Percentiles rank a stretch among this genome's conserved stretches.
Evolutionary conservation across 2,329 filamentous ascomycete genomes (phyloP).

Genomic region (Fusarium sambucinum): DNA sequence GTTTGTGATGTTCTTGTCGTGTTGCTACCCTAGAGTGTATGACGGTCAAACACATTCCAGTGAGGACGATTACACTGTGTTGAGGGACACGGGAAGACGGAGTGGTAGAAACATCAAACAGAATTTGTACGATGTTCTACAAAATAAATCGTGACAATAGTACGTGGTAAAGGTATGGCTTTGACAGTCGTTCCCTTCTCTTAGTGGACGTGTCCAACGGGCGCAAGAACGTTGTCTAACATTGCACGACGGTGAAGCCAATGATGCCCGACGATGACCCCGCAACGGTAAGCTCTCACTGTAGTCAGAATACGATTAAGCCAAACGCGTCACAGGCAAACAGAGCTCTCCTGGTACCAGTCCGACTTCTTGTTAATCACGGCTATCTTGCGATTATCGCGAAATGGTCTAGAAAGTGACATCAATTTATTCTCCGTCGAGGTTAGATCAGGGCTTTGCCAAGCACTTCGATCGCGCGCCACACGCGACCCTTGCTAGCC

Average conservation of each 20-base stretch:
- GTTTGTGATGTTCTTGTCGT: not conserved
- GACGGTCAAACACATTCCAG: not conserved
- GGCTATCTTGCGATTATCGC: not conserved
- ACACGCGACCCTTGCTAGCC: not conserved
- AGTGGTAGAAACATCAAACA: no score
- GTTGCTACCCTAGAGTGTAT: not conserved
- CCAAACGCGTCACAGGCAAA: not conserved
- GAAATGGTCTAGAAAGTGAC: not conserved
- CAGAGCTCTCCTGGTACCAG: no score
- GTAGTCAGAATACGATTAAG: not conserved
- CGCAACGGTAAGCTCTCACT: not conserved
- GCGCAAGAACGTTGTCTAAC: no score
- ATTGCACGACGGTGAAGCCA: no score
- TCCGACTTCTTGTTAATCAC: accelerated
- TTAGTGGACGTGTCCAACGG: no score
- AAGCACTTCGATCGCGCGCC: not conserved
- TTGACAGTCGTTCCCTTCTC: not conserved
- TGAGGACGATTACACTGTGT: not conserved
- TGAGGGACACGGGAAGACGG: accelerated
- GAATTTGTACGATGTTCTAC: accelerated
- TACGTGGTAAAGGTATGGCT: accelerated
- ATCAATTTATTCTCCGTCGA: not conserved
- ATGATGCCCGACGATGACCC: no score
- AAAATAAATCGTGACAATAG: accelerated
- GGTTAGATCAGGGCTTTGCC: not conserved